Evolutionary conservation across 2,329 filamentous ascomycete genomes (phyloP).

Genomic region (Phialophora macrospora): DNA sequence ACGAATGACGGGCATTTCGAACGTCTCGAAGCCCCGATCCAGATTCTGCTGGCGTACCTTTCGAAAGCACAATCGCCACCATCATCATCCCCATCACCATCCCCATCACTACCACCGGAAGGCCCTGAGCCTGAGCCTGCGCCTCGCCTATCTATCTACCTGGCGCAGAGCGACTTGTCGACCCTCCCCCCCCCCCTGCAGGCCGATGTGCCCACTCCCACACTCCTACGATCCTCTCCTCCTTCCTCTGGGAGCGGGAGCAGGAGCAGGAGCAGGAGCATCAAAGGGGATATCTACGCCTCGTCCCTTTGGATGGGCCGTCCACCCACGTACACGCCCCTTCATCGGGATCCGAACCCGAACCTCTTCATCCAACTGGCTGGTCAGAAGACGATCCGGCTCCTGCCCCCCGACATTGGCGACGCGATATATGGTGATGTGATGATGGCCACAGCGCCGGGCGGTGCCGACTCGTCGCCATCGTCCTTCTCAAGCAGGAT

Average conservation of each 20-base stretch:
- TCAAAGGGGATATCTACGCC: constrained; percentile 82
- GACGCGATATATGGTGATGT: constrained; percentile 64
- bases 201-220: constrained; percentile 70
- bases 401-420: constrained; percentile 70
- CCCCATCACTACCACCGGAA: constrained; percentile 13
- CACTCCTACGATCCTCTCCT: neutral
- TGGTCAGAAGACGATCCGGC: constrained; percentile 72
- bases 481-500: constrained; percentile 55
- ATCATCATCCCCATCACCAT: constrained; percentile 7
- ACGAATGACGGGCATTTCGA: constrained; percentile 51
- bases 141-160: constrained; percentile 63
- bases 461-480: constrained; percentile 35
- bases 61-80: constrained; percentile 34
- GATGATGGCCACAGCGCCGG: constrained; percentile 38
- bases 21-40: constrained; percentile 58
- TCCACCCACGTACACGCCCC: constrained; percentile 83
- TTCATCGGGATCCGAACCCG: constrained; percentile 91
- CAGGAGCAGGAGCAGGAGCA: constrained; percentile 42
- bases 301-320: constrained; percentile 87
- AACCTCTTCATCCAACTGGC: constrained; percentile 88
- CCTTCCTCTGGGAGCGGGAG: neutral
- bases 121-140: constrained; percentile 29
- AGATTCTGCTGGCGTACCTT: constrained; percentile 66
- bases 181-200: constrained; percentile 69
- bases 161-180: constrained; percentile 77